Conservation (phyloP, 139 green algal genomes). For the Nannochloris sp. region DNA sequence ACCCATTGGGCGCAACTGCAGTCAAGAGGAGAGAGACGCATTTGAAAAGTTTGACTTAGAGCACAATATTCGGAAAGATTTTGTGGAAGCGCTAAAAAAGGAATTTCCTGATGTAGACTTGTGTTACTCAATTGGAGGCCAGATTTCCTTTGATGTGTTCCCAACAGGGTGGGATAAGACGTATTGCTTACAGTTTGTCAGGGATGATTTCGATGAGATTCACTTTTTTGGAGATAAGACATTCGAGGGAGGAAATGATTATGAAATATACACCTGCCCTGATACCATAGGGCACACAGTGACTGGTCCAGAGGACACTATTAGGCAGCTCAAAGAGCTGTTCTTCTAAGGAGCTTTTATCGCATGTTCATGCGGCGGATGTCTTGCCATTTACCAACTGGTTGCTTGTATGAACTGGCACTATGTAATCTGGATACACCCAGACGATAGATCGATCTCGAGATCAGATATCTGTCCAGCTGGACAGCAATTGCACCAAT, state of each 20-base stretch:
- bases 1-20: slow-evolving; percentile 96
- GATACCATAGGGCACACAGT: slow-evolving; percentile 90
- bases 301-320: slow-evolving; percentile 77
- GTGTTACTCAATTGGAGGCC: slow-evolving; percentile 92
- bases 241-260: slow-evolving; percentile 95
- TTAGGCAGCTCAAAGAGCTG: slow-evolving; percentile 64
- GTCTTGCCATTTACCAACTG: too few species aligned
- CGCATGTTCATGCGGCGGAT: too few species aligned
- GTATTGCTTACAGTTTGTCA: slow-evolving; percentile 93
- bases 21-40: slow-evolving; percentile 88
- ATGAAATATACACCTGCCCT: slow-evolving; percentile 86
- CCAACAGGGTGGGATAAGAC: slow-evolving; percentile 98
- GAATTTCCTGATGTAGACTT: slow-evolving; percentile 84
- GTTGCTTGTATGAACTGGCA: too few species aligned
- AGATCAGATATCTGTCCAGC: too few species aligned
- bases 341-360: slow-evolving; percentile 30
- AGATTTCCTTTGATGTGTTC: slow-evolving; percentile 99
- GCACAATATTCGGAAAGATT: slow-evolving; percentile 57
- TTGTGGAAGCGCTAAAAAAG: slow-evolving; percentile 76
- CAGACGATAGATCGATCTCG: too few species aligned
- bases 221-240: slow-evolving; percentile 99
- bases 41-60: slow-evolving; percentile 87
- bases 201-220: slow-evolving; percentile 86
- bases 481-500: too few species aligned
- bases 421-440: too few species aligned